These are phyloP conservation scores for Lichtheimia ornata DNA, from an alignment of 371 early-diverging fungal species.

Conservation along the genomic window DNA sequence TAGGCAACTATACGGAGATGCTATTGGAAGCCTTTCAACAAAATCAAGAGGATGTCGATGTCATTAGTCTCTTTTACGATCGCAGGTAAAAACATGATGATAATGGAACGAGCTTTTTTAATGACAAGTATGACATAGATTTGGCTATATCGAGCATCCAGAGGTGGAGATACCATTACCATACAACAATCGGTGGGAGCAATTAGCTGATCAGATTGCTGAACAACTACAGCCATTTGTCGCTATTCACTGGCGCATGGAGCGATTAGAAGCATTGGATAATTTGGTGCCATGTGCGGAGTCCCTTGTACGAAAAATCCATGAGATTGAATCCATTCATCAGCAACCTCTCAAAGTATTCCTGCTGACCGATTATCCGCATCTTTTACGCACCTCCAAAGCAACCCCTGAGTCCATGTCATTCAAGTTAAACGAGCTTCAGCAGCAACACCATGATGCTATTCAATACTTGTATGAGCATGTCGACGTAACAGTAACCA, in stretches of 20 bases:
- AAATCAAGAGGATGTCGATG: constrained; percentile 25
- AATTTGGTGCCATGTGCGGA: constrained; percentile 46
- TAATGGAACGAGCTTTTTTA: too few species aligned
- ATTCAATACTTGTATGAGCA: constrained; percentile 35
- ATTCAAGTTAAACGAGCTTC: constrained; percentile 31
- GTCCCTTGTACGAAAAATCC: constrained; percentile 27
- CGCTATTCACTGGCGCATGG: constrained; percentile 59
- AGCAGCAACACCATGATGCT: constrained; percentile 43
- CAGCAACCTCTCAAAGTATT: constrained; percentile 26
- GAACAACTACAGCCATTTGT: constrained; percentile 39
- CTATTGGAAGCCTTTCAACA: constrained; percentile 11
- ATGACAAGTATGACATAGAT: constrained; percentile 19
- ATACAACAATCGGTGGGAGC: constrained; percentile 31
- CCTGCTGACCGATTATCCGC: constrained; percentile 51
- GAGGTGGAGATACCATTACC: constrained; percentile 28
- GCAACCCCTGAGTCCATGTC: constrained; percentile 44
- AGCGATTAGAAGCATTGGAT: constrained; percentile 39
- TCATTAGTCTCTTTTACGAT: constrained; percentile 44
- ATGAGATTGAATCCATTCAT: constrained; percentile 9
- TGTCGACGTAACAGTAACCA: constrained; percentile 32
- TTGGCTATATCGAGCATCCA: constrained; percentile 32
- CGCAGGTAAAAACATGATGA: constrained; percentile 16
- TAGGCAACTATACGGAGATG: constrained; percentile 33
- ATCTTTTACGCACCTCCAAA: constrained; percentile 32
- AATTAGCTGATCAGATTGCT: constrained; percentile 38